These are phyloP conservation scores for Sarocladium kiliense DNA, from an alignment of 2,329 filamentous ascomycete genomes.

Conservation along the genomic window DNA sequence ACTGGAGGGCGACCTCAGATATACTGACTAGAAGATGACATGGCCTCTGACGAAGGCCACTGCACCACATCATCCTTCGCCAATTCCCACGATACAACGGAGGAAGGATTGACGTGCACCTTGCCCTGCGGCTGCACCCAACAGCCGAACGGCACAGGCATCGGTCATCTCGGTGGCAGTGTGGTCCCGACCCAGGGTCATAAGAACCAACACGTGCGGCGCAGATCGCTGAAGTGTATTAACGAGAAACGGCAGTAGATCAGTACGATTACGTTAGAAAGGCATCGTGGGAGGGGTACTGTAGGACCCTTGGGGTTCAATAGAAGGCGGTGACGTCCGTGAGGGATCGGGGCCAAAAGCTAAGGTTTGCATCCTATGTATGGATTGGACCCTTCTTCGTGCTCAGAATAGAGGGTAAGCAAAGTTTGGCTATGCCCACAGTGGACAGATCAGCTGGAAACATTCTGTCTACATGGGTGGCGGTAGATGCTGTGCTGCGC, in stretches of 20 bases:
- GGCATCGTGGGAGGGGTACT: neutral
- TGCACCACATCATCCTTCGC: neutral
- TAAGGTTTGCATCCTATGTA: neutral
- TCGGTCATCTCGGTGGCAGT: neutral
- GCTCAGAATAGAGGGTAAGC: neutral
- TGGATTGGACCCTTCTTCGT: neutral
- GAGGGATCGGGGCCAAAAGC: neutral
- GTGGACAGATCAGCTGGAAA: too few relatives aligned
- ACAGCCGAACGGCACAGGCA: neutral
- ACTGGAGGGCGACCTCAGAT: neutral
- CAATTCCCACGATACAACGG: neutral
- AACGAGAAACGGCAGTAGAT: neutral
- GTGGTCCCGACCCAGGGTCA: neutral
- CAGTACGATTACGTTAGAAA: neutral
- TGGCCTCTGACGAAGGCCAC: neutral
- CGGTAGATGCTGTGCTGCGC: too few relatives aligned
- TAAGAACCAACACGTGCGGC: neutral
- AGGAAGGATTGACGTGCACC: neutral
- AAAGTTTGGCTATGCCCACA: too few relatives aligned
- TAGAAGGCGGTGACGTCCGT: neutral
- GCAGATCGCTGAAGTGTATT: neutral
- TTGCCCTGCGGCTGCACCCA: neutral
- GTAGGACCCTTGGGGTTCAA: neutral
- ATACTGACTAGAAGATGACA: neutral
- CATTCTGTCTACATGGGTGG: too few relatives aligned